These are phyloP conservation scores for Thelonectria discophora DNA, from an alignment of 2,329 filamentous ascomycete species.

Conservation along the genomic window DNA sequence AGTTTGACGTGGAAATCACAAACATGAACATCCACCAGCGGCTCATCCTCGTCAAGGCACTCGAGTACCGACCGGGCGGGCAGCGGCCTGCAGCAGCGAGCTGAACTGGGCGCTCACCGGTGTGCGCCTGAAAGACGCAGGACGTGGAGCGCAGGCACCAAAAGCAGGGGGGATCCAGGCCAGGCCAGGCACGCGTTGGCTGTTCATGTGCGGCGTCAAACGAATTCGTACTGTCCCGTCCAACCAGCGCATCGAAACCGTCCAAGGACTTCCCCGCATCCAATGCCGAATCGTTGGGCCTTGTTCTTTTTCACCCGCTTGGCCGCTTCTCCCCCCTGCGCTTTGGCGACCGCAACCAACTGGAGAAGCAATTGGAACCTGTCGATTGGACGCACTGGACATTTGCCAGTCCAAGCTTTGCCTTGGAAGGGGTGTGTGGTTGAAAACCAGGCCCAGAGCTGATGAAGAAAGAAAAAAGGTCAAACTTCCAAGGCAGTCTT, in stretches of 20 bases:
- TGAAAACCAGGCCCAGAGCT: conserved; percentile 7
- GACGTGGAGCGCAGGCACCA: no score
- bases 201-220: conserved; percentile 9
- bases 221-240: background rate
- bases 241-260: background rate
- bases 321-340: no score
- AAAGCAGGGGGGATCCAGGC: no score
- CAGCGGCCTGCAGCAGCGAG: background rate
- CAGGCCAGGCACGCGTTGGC: no score
- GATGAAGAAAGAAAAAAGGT: background rate
- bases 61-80: conserved; percentile 41
- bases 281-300: background rate
- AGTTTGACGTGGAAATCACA: conserved; percentile 64
- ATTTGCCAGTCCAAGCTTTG: background rate
- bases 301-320: background rate
- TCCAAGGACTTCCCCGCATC: conserved; percentile 21
- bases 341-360: no score
- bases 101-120: background rate
- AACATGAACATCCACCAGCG: conserved; percentile 61
- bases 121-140: background rate
- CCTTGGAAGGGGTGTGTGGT: background rate
- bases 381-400: conserved; percentile 10
- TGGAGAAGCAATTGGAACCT: no score
- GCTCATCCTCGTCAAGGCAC: conserved; percentile 57
- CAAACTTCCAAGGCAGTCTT: background rate